Conservation (phyloP, 139 green algal species). For the Coccomyxa sp. region DNA sequence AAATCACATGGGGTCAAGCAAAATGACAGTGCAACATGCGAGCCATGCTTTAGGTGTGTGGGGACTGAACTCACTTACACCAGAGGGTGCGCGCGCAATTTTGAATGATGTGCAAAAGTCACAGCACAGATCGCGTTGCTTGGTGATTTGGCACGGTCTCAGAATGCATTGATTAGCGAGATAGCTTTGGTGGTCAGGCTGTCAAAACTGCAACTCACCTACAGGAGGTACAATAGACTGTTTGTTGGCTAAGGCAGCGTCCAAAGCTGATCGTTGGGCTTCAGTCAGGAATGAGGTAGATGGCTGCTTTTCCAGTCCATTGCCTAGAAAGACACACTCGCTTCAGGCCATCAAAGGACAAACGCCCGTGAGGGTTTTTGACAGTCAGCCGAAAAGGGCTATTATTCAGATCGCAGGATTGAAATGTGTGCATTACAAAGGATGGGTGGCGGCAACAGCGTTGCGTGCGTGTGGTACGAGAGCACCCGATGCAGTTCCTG, state of each 20-base stretch:
- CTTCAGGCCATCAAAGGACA: not conserved
- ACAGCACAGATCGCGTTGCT: not conserved
- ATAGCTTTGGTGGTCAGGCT: not conserved
- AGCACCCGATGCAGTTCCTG: too few relatives aligned
- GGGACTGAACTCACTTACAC: not conserved
- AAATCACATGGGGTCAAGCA: too few relatives aligned
- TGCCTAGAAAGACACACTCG: not conserved
- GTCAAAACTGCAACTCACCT: not conserved
- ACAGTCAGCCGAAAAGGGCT: too few relatives aligned
- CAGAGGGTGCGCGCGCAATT: not conserved
- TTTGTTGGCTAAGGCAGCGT: conserved; percentile 68
- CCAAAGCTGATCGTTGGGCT: conserved; percentile 66
- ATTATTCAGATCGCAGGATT: too few relatives aligned
- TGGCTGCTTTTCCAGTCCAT: not conserved
- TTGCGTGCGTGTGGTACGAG: too few relatives aligned
- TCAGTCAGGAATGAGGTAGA: conserved; percentile 67
- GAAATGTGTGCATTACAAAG: too few relatives aligned
- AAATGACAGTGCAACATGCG: too few relatives aligned
- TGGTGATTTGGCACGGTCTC: not conserved
- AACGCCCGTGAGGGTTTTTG: too few relatives aligned
- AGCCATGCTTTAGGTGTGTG: too few relatives aligned
- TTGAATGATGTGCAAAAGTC: not conserved
- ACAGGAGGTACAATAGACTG: conserved; percentile 28
- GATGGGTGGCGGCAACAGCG: too few relatives aligned
- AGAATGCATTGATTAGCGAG: not conserved